Conservation (phyloP, 2,329 filamentous ascomycete species). For the Ilyonectria robusta region DNA sequence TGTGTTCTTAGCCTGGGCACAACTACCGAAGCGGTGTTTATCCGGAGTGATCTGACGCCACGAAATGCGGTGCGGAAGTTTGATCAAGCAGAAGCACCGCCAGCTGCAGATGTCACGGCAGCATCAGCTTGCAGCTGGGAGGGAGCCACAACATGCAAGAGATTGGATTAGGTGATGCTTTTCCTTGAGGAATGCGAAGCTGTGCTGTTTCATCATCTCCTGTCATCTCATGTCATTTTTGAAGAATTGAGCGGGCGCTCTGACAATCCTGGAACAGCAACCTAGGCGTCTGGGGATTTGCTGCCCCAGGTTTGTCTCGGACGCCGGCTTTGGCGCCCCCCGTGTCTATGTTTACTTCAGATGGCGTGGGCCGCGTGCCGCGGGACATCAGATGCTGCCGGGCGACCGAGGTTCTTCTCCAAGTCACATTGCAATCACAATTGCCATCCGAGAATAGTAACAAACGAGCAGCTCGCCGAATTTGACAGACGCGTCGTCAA, state of each 20-base stretch:
- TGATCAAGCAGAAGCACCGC: not conserved
- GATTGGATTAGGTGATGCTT: not conserved
- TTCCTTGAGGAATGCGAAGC: conserved; percentile 9
- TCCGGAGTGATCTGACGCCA: conserved; percentile 3
- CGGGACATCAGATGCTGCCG: conserved; percentile 23
- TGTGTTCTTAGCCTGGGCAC: not conserved
- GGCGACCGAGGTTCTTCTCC: conserved; percentile 18
- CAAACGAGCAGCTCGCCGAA: conserved; percentile 16
- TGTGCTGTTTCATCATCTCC: not conserved
- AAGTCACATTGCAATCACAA: conserved; percentile 15
- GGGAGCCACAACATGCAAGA: conserved; percentile 10
- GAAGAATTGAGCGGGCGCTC: not conserved
- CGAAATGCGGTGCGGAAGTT: conserved; percentile 9
- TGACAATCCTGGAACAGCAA: not conserved
- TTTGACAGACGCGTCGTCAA: conserved; percentile 15
- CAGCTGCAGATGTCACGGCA: conserved; percentile 20
- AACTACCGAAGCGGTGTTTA: not conserved
- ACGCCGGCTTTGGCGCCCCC: conserved; percentile 16
- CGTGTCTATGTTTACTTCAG: conserved; percentile 8
- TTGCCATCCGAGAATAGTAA: conserved; percentile 22
- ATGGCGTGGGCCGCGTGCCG: conserved; percentile 1
- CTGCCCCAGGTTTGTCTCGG: not conserved
- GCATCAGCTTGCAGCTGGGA: not conserved
- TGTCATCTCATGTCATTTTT: not conserved
- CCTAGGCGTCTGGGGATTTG: not conserved